Percentiles rank a stretch among this genome's conserved stretches.
phyloP scores from a whole-genome alignment of 83 land plant species.

The Picea mariana region DNA sequence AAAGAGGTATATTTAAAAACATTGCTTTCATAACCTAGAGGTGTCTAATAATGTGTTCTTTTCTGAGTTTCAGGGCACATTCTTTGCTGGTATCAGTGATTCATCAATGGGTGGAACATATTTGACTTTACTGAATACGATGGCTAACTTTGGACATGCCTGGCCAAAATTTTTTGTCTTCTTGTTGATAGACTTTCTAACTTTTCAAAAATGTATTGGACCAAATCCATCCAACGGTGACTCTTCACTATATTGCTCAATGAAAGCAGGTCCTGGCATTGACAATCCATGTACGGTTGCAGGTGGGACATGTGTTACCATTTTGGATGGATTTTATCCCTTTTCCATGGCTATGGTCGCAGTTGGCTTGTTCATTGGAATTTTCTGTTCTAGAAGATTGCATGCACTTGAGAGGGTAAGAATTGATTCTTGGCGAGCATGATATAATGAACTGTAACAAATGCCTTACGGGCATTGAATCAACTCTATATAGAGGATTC shows the following conservation, averaged over 20 bases:
- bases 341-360: not conserved
- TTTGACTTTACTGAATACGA: conserved; percentile 2
- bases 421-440: not conserved
- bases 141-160: not conserved
- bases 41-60: not conserved
- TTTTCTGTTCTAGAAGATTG: not conserved
- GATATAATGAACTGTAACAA: not conserved
- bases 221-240: not conserved
- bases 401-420: not conserved
- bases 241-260: not conserved
- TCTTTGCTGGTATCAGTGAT: conserved; percentile 11
- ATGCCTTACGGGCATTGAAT: not conserved
- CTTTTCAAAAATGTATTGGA: conserved; percentile 8
- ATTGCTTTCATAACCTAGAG: not conserved
- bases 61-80: conserved; percentile 5
- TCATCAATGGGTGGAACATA: conserved; percentile 15
- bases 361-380: not conserved
- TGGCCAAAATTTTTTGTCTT: conserved; percentile 13
- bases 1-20: not conserved
- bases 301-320: not conserved
- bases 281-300: conserved; percentile 1
- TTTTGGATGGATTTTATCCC: conserved; percentile 6
- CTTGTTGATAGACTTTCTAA: not conserved
- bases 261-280: not conserved
- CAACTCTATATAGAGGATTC: not conserved